Evolutionary conservation across 805 yeast species (phyloP), one percentile per base, ranked within the genome.

Genomic region (Geotrichum ghanense): DNA sequence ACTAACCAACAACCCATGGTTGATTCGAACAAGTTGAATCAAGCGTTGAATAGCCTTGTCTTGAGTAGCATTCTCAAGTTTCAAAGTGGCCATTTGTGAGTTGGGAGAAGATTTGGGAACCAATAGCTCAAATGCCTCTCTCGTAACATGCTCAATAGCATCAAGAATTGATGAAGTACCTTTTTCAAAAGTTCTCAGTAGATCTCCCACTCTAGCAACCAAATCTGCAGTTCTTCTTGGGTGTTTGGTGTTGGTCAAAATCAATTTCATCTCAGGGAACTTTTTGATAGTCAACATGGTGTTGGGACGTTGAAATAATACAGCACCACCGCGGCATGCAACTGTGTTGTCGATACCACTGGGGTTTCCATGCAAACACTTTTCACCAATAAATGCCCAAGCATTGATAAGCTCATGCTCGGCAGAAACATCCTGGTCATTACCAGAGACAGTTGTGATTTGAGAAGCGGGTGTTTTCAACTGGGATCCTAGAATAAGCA

Each of bases 321-420:
- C 95, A 0, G 97, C 97, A 42, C 97, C 97, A 20, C 98, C 98
- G 54, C 80, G 81, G 0, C 96, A 83, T 1, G 97, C 94, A 43
- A 90, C 97, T 0, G 96, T 88, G 59, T 92, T 92, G 62, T 92
- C 98, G 45, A 92, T 87, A 10, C 98, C 98, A 17, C 94, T 81
- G 6, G 98, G 98, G 56, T 84, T 88, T 1, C 97, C 97, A 60
- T 90, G 97, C 54, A 89, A 84, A 60, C 97, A 87, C 60, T 82
- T 83, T 63, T 92, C 98, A 34, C 97, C 97, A 69, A 90, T 72
- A 53, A 83, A 83, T 1, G 97, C 80, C 95, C 95, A 89, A 4
- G 71, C 65, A 53, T 90, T 90, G 50, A 92, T 79, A 51, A 79
- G 74, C 3, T 55, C 51, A 42, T 53, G 49, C 10, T 63, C 58